Percentiles rank a stretch among this genome's conserved stretches.
phyloP scores from a whole-genome alignment of 108 stramenopile species.

The Discostella pseudostelligera region DNA sequence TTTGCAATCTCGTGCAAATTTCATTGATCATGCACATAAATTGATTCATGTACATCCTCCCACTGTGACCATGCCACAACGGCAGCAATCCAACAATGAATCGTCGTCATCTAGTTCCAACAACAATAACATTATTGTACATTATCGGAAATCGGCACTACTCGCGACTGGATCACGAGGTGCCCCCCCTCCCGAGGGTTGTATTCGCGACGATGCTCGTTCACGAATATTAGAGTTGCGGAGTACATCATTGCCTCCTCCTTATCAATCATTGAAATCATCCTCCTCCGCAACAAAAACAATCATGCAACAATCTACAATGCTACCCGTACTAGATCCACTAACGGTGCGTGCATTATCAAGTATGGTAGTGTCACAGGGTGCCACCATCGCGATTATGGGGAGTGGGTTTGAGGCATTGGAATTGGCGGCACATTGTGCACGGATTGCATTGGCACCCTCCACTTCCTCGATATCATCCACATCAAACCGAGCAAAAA shows the following conservation, averaged over 20 bases:
- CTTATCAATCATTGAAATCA: not conserved
- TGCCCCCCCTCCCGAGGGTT: constrained; percentile 69
- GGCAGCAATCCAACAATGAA: not conserved
- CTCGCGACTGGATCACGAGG: constrained; percentile 79
- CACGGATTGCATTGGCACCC: constrained; percentile 28
- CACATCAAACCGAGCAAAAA: not conserved
- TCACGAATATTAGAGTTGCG: constrained; percentile 67
- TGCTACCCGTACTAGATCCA: constrained; percentile 39
- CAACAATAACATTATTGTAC: constrained; percentile 8
- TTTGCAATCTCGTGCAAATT: constrained; percentile 25
- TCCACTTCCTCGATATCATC: too few relatives aligned
- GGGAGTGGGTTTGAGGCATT: constrained; percentile 84
- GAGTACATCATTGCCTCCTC: constrained; percentile 27
- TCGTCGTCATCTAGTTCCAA: not conserved
- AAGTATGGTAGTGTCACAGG: constrained; percentile 52
- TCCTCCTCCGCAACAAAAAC: not conserved
- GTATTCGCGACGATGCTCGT: constrained; percentile 52
- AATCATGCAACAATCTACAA: not conserved
- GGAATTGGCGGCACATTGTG: constrained; percentile 60
- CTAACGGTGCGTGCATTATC: constrained; percentile 40
- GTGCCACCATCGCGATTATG: constrained; percentile 65
- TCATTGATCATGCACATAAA: constrained; percentile 29
- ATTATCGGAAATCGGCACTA: constrained; percentile 71
- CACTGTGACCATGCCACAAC: not conserved
- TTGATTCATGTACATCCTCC: constrained; percentile 17